phyloP scores from a whole-genome alignment of 1,284 basidiomycete species.

The Phylloporus gajari region DNA sequence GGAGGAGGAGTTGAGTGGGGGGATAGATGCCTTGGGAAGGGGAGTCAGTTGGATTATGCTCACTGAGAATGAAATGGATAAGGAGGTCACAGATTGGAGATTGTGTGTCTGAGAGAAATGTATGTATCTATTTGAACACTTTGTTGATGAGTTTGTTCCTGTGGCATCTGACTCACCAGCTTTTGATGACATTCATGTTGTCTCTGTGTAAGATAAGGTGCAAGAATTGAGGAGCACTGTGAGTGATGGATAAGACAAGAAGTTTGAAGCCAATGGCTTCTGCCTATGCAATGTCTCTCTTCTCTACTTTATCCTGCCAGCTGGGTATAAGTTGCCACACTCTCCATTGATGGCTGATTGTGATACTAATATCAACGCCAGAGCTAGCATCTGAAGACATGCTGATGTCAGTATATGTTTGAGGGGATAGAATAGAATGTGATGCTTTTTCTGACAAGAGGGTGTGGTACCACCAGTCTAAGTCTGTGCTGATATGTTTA shows the following conservation, averaged over 20 bases:
- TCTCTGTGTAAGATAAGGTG: constrained; percentile 34
- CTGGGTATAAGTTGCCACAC: not conserved
- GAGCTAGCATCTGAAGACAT: constrained; percentile 15
- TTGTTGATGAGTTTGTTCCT: constrained; percentile 38
- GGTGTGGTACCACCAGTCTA: not conserved
- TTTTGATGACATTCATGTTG: constrained; percentile 52
- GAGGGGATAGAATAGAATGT: not conserved
- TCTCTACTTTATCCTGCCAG: not conserved
- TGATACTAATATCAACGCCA: constrained; percentile 1
- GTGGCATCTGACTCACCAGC: constrained; percentile 50
- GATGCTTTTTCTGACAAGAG: not conserved
- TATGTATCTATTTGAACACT: constrained; percentile 39
- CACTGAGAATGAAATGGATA: not conserved
- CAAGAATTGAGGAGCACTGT: not conserved
- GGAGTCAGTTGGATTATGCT: not conserved
- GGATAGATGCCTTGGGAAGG: not conserved
- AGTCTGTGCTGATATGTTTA: not conserved
- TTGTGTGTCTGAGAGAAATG: not conserved
- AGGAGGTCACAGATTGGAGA: not conserved
- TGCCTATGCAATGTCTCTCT: not conserved
- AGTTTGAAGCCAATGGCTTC: not conserved
- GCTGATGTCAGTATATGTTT: not conserved
- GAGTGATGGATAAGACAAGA: not conserved
- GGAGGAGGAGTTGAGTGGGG: constrained; percentile 33
- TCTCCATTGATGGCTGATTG: not conserved